Evolutionary conservation across 768 basidiomycete genomes (phyloP).

Genomic region (Gymnopilus junonius): DNA sequence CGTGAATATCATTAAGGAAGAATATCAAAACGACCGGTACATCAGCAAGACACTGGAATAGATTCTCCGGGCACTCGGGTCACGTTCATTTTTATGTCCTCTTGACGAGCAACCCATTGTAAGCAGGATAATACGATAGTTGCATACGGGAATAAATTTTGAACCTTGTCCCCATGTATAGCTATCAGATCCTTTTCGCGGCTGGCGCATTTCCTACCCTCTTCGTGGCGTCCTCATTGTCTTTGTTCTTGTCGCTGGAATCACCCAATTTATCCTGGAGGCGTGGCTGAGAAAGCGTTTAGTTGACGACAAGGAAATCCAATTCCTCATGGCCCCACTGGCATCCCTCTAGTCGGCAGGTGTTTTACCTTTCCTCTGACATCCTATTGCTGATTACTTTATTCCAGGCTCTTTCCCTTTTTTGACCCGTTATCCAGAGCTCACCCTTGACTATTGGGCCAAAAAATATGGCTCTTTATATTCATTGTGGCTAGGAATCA

Average conservation of each 20-base stretch:
- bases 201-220: not conserved
- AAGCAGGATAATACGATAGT: not conserved
- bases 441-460: conserved; percentile 45
- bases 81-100: not conserved
- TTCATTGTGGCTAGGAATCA: conserved; percentile 52
- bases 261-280: not conserved
- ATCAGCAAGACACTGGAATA: not conserved
- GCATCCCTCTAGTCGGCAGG: conserved; percentile 17
- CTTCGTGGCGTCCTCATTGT: not conserved
- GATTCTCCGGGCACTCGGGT: not conserved
- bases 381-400: not conserved
- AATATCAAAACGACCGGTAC: not conserved
- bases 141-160: not conserved
- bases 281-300: not conserved
- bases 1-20: not conserved
- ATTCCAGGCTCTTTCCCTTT: conserved; percentile 39
- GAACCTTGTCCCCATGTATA: not conserved
- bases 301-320: conserved; percentile 7
- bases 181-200: not conserved
- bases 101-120: not conserved
- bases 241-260: not conserved
- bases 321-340: conserved; percentile 14
- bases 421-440: conserved; percentile 46
- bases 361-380: not conserved
- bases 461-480: conserved; percentile 47